Evolutionary conservation across 2,329 filamentous ascomycete genomes (phyloP).

Genomic region (Thelonectria discophora): DNA sequence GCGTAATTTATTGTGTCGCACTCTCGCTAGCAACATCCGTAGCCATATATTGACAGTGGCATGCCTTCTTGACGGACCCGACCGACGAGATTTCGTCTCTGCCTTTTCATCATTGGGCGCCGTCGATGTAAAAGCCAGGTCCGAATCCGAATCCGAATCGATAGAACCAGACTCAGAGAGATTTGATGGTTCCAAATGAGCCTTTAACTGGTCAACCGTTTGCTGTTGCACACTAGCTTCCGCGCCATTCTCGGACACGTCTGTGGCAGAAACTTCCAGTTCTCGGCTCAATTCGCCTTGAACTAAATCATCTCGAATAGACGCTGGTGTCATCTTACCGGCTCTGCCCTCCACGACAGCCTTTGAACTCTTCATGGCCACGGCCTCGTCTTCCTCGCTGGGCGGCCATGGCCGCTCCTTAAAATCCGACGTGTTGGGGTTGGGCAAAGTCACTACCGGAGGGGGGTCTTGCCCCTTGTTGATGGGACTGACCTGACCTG

Average conservation of each 20-base stretch:
- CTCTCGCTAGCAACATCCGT: neutral
- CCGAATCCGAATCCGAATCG: neutral
- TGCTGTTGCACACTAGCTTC: neutral
- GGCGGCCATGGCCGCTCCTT: conserved; percentile 33
- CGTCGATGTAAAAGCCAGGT: too few species aligned
- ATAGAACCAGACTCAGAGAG: neutral
- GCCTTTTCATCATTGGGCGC: too few species aligned
- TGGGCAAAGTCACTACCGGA: neutral
- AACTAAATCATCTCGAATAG: conserved; percentile 26
- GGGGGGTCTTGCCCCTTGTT: neutral
- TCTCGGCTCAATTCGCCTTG: conserved; percentile 11
- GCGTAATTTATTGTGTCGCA: conserved; percentile 24
- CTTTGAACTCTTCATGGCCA: conserved; percentile 46
- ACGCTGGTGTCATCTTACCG: conserved; percentile 21
- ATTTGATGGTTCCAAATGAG: neutral
- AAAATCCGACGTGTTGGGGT: conserved; percentile 35
- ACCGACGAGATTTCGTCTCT: neutral
- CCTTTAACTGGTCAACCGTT: neutral
- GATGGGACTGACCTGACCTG: neutral
- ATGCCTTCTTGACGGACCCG: neutral
- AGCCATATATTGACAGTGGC: neutral
- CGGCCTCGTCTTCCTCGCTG: conserved; percentile 54
- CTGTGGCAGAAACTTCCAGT: conserved; percentile 3
- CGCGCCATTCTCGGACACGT: neutral
- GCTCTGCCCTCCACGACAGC: conserved; percentile 30